Conservation (phyloP, 2,329 filamentous ascomycete genomes). For the Venturia pyrina region DNA sequence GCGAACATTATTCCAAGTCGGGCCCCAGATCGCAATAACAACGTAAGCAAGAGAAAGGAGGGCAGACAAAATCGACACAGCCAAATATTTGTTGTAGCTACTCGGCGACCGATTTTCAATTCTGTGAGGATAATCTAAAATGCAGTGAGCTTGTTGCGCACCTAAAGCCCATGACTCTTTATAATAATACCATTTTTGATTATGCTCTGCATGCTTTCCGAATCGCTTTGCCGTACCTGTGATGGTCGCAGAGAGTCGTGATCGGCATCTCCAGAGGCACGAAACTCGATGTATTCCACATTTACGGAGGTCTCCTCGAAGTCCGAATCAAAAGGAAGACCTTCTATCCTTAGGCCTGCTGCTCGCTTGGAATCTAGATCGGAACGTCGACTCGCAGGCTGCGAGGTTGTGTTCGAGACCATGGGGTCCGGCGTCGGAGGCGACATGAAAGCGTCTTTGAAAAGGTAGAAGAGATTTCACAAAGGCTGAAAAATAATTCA, state of each 20-base stretch:
- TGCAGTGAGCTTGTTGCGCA: neutral
- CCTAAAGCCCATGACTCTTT: neutral
- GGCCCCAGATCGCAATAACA: neutral
- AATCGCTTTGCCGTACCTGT: neutral
- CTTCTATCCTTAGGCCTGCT: neutral
- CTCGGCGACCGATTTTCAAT: neutral
- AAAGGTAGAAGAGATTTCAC: neutral
- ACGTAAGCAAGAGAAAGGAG: neutral
- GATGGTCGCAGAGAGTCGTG: neutral
- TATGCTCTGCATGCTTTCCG: neutral
- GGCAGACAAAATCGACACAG: neutral
- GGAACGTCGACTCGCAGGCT: neutral
- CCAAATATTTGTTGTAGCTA: neutral
- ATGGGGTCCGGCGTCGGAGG: neutral
- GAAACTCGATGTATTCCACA: neutral
- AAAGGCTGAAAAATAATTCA: neutral
- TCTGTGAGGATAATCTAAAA: neutral
- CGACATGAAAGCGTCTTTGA: neutral
- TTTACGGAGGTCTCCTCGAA: neutral
- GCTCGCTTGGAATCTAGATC: neutral
- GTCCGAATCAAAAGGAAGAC: neutral
- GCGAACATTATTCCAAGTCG: neutral
- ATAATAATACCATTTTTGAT: neutral
- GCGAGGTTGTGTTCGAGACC: neutral
- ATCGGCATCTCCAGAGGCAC: neutral